phyloP scores from a whole-genome alignment of 1,139 yeast species.

The Yamadazyma spencermartinsiae region DNA sequence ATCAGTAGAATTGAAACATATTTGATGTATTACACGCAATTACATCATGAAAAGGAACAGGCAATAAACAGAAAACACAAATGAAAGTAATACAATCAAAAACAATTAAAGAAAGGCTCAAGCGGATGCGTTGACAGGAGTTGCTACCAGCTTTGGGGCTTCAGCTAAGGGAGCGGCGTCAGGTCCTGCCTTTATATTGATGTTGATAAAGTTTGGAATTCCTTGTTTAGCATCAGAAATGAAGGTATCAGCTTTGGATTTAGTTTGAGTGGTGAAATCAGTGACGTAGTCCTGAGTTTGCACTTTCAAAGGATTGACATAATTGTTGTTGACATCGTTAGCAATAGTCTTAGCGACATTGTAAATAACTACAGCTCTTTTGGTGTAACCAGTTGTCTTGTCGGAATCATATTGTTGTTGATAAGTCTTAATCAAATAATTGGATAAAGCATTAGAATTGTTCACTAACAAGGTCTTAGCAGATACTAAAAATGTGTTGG shows the following conservation, averaged over 20 bases:
- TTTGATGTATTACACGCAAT: background rate
- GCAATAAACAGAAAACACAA: background rate
- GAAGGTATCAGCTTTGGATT: slow-evolving; percentile 37
- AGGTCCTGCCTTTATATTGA: slow-evolving; percentile 9
- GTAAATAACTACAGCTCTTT: slow-evolving; percentile 38
- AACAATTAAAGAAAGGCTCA: slow-evolving; percentile 3
- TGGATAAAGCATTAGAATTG: slow-evolving; percentile 33
- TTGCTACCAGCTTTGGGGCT: slow-evolving; percentile 17
- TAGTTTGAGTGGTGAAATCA: slow-evolving; percentile 37
- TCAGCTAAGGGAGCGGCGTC: slow-evolving; percentile 14
- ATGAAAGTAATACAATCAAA: background rate
- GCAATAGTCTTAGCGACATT: slow-evolving; percentile 37
- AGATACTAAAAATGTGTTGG: slow-evolving; percentile 31
- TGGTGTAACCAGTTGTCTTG: slow-evolving; percentile 18
- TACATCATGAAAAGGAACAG: background rate
- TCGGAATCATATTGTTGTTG: slow-evolving; percentile 29
- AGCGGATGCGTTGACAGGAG: slow-evolving; percentile 20
- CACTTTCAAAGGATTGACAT: slow-evolving; percentile 41
- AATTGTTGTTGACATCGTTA: slow-evolving; percentile 36
- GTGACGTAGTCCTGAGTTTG: slow-evolving; percentile 42
- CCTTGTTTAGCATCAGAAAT: slow-evolving; percentile 33
- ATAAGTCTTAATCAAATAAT: slow-evolving; percentile 35
- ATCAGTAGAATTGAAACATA: background rate
- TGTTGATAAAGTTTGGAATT: slow-evolving; percentile 11
- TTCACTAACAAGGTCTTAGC: slow-evolving; percentile 25